A percentile compares a stretch with the other conserved stretches of the same genome.
Evolutionary conservation across 208 protist species (phyloP).

Genomic region (Leishmania tropica): DNA sequence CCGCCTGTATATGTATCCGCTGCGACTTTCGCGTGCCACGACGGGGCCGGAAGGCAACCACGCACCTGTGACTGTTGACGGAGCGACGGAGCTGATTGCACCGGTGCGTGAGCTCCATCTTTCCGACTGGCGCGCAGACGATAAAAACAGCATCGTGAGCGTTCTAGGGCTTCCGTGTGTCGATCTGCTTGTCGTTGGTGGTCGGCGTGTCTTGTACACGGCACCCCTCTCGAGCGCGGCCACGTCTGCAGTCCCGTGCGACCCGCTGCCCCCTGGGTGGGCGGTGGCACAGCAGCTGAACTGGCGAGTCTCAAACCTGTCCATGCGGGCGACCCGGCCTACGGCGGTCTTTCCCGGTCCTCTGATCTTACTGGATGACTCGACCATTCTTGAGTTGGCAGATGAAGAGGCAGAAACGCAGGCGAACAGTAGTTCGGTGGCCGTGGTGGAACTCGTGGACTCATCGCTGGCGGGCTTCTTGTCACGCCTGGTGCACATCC

Average conservation of each 20-base stretch:
- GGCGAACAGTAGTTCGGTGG: not conserved
- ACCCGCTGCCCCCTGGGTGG: not conserved
- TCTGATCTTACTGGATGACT: slow-evolving; percentile 26
- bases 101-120: slow-evolving; percentile 11
- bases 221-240: slow-evolving; percentile 11
- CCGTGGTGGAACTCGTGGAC: slow-evolving; percentile 3
- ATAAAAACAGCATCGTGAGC: slow-evolving; percentile 11
- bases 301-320: not conserved
- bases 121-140: not conserved
- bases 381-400: not conserved
- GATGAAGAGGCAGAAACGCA: not conserved
- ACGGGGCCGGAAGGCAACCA: not conserved
- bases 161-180: slow-evolving; percentile 21
- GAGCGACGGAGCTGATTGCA: not conserved
- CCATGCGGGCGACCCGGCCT: slow-evolving; percentile 14
- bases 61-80: not conserved
- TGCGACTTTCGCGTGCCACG: not conserved
- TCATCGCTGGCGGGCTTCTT: slow-evolving; percentile 28
- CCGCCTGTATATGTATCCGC: slow-evolving; percentile 7
- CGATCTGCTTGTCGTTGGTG: slow-evolving; percentile 18
- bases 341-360: slow-evolving; percentile 66
- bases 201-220: slow-evolving; percentile 18
- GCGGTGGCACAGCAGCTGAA: not conserved
- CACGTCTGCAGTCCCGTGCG: slow-evolving; percentile 16
- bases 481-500: slow-evolving; percentile 22